A percentile compares a stretch with the other conserved stretches of the same genome.
These are phyloP conservation scores for Limnomonas spitsbergensis DNA, from an alignment of 139 green algal species.

Conservation along the genomic window DNA sequence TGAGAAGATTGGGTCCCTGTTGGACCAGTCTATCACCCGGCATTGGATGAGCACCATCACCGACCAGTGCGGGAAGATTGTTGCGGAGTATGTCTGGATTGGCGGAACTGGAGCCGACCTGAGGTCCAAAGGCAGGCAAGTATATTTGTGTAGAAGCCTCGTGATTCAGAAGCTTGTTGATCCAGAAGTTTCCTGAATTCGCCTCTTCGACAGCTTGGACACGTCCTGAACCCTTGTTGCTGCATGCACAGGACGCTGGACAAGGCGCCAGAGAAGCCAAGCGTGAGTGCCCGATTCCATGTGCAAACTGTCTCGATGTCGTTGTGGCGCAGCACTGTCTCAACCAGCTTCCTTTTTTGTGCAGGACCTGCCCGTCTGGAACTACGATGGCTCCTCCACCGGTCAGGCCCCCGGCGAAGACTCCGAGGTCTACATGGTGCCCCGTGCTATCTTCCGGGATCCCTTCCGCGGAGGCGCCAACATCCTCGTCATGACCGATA, in stretches of 20 bases:
- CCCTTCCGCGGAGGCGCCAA: conserved; percentile 71
- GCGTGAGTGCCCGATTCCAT: no score
- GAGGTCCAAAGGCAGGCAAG: conserved; percentile 66
- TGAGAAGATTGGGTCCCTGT: conserved; percentile 41
- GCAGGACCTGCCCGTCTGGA: conserved; percentile 88
- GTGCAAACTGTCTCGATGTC: no score
- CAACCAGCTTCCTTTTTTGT: no score
- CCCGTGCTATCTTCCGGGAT: conserved; percentile 70
- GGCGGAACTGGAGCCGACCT: conserved; percentile 75
- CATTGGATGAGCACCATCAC: conserved; percentile 41
- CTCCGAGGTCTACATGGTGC: conserved; percentile 77
- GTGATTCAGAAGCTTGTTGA: no score
- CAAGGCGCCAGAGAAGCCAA: no score
- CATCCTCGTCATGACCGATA: conserved; percentile 96
- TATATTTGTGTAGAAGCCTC: no score
- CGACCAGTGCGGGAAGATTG: conserved; percentile 66
- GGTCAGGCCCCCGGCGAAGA: conserved; percentile 89
- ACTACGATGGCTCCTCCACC: conserved; percentile 94
- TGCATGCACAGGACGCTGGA: no score
- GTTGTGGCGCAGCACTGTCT: no score
- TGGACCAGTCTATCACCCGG: conserved; percentile 57
- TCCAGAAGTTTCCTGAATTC: no score
- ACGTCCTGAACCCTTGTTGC: no score
- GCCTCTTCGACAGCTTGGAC: no score
- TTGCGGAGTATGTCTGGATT: conserved; percentile 92